Percentiles rank a stretch among this genome's conserved stretches.
Conservation (phyloP, 2,329 filamentous ascomycete species). For the Neofusicoccum cordaticola region DNA sequence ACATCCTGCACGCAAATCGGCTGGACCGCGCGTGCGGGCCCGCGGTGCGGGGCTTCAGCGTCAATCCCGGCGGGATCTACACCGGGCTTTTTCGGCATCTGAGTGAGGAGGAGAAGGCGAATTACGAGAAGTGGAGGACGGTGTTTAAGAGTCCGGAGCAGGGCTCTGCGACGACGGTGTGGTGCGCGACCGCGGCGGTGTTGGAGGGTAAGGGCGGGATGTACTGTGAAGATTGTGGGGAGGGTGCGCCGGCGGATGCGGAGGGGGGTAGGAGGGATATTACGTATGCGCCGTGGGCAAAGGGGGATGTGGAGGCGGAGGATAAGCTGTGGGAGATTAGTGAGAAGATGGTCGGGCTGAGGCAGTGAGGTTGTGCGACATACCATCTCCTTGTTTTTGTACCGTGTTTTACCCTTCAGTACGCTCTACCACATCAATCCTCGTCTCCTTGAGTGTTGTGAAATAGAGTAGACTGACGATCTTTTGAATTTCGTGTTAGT, state of each 20-base stretch:
- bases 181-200: conserved; percentile 34
- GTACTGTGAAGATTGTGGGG: not conserved
- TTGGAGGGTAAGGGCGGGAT: conserved; percentile 44
- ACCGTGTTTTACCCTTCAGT: no score
- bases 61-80: conserved; percentile 31
- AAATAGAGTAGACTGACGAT: no score
- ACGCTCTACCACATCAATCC: no score
- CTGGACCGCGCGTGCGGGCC: conserved; percentile 20
- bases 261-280: not conserved
- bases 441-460: no score
- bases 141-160: conserved; percentile 27
- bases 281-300: conserved; percentile 5
- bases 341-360: not conserved
- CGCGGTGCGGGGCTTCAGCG: conserved; percentile 22
- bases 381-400: no score
- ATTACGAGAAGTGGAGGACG: conserved; percentile 25
- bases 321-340: not conserved
- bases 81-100: conserved; percentile 22
- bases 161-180: conserved; percentile 27
- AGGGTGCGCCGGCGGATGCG: not conserved
- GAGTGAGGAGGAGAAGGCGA: not conserved
- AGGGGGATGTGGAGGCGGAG: not conserved
- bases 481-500: no score
- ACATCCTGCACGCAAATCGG: conserved; percentile 27
- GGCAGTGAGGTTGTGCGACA: not conserved